Base-by-base conservation (phyloP, 2,329 filamentous ascomycete genomes). In the Colletotrichum neosansevieriae region DNA sequence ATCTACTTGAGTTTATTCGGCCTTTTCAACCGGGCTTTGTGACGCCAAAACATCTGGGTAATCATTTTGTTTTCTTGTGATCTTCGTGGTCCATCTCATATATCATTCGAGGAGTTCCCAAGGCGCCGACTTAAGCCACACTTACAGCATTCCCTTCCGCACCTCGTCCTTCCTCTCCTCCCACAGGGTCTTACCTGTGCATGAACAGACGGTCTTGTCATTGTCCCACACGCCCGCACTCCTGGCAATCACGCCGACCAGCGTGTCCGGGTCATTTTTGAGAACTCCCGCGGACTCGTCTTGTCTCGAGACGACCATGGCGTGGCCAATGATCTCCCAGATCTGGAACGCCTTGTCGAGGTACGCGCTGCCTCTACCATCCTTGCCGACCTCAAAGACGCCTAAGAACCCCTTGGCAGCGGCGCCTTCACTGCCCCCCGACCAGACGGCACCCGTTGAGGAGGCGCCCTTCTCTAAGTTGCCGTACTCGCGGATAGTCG, bases 151-250 rank as follows among this genome's bases (percentile, higher is more conserved):
- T 3, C 96, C 96, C 82, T 93, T 94, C 72, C 87, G 86, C 47
- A 94, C 89, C 82, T 97, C 93, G 75, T 98, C 94, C 80, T 91
- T 91, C 74, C 96, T 89, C 85, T 99, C 96, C 80, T 99, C 92
- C 96, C 96, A 99, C 11, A 99, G 88, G 64, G 94, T 98, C 88
- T 98, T 98, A 4, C 96, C 96, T 42, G 94, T 97, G 80, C 96
- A 99, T 54, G 94, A 97, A 79, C 96, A 99, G 6, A 99, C 95
- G 51, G 93, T 97, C 86, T 98, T 99, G 78, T 98, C 94, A 75
- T 99, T 97, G 79, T 98, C 95, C 96, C 96, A 99, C 70, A 97
- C 92, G n/a, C 96, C 96, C 15, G 96, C 95, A 79, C 94, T 98
- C 76, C 96, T 86, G 56, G 96, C 96, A 81, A 99, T 93, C 58